These are phyloP conservation scores for Puccinia hordei DNA, from an alignment of 1,284 basidiomycete species.

Conservation along the genomic window DNA sequence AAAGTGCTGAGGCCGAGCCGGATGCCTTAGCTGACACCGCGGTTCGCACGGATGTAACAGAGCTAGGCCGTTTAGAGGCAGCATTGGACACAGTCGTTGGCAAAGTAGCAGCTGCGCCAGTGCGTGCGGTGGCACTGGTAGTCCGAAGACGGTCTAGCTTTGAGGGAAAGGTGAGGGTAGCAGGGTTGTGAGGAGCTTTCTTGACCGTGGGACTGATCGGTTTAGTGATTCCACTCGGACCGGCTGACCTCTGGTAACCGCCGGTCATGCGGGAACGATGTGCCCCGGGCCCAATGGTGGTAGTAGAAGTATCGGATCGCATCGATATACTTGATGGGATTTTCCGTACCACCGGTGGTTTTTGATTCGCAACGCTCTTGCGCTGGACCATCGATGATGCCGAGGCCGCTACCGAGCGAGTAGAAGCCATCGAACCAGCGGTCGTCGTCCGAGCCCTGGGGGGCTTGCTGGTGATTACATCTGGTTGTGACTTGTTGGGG, in stretches of 20 bases:
- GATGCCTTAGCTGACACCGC: constrained; percentile 7
- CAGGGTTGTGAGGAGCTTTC: not conserved
- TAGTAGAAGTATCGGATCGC: constrained; percentile 26
- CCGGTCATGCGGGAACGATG: not conserved
- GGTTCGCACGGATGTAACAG: constrained; percentile 31
- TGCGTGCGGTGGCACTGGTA: constrained; percentile 41
- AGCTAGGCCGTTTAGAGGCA: constrained; percentile 15
- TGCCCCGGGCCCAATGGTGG: constrained; percentile 18
- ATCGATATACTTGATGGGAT: constrained; percentile 43
- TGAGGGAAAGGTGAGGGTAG: not conserved
- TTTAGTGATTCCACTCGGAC: not conserved
- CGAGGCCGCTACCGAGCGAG: constrained; percentile 9
- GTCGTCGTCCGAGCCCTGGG: constrained; percentile 29
- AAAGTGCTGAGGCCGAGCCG: not conserved
- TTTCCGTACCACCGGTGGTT: constrained; percentile 28
- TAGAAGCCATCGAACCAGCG: constrained; percentile 5
- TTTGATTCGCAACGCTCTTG: constrained; percentile 19
- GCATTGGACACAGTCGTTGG: not conserved
- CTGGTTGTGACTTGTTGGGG: not conserved
- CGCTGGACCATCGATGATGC: not conserved
- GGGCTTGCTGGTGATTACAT: constrained; percentile 15
- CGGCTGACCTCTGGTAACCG: not conserved
- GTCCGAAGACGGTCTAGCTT: constrained; percentile 34
- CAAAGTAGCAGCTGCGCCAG: constrained; percentile 6
- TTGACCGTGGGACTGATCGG: not conserved